Conservation (phyloP, 306 rosid species). For the Datisca glomerata region DNA sequence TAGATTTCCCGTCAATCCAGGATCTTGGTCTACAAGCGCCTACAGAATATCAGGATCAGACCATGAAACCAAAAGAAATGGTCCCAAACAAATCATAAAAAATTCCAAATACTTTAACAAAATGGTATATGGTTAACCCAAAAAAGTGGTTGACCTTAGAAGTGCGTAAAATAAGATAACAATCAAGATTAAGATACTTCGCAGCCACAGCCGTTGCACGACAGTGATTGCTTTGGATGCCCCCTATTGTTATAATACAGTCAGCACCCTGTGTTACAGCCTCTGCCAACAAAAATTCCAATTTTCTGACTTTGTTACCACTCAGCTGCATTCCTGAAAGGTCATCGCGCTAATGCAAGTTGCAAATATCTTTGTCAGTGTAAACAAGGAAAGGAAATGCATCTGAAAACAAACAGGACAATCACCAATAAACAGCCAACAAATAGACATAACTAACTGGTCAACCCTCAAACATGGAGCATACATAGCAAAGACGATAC, state of each 20-base stretch:
- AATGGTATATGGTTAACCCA: no score
- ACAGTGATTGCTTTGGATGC: constrained; percentile 95
- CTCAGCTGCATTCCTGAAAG: constrained; percentile 92
- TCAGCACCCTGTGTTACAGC: constrained; percentile 74
- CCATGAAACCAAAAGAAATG: constrained; percentile 2
- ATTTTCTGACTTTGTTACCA: constrained; percentile 83
- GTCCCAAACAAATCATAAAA: not conserved
- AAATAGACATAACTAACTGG: no score
- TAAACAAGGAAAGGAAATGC: constrained; percentile 9
- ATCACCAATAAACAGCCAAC: no score
- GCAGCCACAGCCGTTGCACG: constrained; percentile 98
- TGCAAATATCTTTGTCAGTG: constrained; percentile 15
- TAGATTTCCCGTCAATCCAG: constrained; percentile 73
- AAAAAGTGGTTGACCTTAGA: constrained; percentile 34
- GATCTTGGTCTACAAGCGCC: constrained; percentile 66
- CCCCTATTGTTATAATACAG: constrained; percentile 67
- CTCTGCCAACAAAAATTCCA: constrained; percentile 91
- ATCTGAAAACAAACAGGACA: not conserved
- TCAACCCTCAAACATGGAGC: no score
- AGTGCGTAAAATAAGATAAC: constrained; percentile 65
- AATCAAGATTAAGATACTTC: constrained; percentile 71
- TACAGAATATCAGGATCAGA: constrained; percentile 9
- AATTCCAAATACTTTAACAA: no score
- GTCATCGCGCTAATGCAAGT: constrained; percentile 63
- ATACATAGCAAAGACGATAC: no score